A percentile compares a stretch with the other conserved stretches of the same genome.
phyloP scores from a whole-genome alignment of 129 eudicot species.

The Flaveria trinervia region DNA sequence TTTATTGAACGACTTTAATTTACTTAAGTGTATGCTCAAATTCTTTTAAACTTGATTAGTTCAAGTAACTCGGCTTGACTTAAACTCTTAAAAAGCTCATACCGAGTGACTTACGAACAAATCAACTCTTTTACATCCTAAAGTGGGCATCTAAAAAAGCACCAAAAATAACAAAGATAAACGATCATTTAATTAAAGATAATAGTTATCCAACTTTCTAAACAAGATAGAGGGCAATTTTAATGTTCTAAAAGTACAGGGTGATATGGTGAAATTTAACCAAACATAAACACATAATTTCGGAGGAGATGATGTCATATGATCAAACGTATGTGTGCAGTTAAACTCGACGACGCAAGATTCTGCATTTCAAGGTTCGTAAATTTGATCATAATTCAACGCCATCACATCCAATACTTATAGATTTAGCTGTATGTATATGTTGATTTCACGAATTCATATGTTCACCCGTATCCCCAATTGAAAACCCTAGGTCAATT shows the following conservation, averaged over 20 bases:
- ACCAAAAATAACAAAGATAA: no score
- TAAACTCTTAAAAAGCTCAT: no score
- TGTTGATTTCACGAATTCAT: constrained; percentile 21
- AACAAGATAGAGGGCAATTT: background rate
- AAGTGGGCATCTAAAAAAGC: no score
- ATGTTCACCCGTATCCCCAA: constrained; percentile 16
- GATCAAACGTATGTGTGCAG: constrained; percentile 20
- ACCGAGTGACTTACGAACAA: no score
- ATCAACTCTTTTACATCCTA: no score
- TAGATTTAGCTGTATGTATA: constrained; percentile 9
- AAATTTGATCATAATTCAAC: constrained; percentile 13
- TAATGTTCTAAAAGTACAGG: background rate
- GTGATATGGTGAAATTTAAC: background rate
- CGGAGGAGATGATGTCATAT: constrained; percentile 21
- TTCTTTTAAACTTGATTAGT: no score
- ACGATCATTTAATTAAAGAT: no score
- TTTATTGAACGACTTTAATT: no score
- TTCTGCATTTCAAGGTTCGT: constrained; percentile 37
- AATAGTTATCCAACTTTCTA: background rate
- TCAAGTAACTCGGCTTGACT: no score
- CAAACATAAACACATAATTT: constrained; percentile 8
- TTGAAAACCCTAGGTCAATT: constrained; percentile 33
- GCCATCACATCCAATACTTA: background rate
- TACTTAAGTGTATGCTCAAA: no score
- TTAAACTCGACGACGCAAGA: constrained; percentile 35